Conservation (phyloP, 352 stramenopile genomes). For the Phytophthora rubi region DNA sequence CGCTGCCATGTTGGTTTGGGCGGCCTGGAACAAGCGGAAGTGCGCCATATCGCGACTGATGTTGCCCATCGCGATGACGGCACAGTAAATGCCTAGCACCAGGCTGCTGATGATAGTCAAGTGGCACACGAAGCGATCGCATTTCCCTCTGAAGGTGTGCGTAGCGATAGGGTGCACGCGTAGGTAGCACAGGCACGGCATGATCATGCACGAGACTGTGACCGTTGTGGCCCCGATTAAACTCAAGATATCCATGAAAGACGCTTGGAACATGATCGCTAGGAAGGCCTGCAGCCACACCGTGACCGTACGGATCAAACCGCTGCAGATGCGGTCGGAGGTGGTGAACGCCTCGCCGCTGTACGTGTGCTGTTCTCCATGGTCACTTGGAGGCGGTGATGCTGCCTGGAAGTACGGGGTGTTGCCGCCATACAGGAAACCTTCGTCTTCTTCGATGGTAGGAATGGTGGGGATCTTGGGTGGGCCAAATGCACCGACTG, state of each 20-base stretch:
- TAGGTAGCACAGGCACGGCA: slow-evolving; percentile 81
- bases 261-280: slow-evolving; percentile 72
- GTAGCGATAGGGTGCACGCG: slow-evolving; percentile 64
- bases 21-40: slow-evolving; percentile 54
- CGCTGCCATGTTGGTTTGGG: slow-evolving; percentile 27
- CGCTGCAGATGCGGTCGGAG: slow-evolving; percentile 55
- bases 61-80: slow-evolving; percentile 51
- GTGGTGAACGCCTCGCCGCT: slow-evolving; percentile 40
- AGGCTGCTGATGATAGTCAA: slow-evolving; percentile 60
- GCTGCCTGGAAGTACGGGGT: slow-evolving; percentile 45
- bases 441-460: slow-evolving; percentile 55
- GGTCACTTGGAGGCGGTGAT: slow-evolving; percentile 37
- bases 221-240: slow-evolving; percentile 72
- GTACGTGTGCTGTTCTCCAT: not conserved
- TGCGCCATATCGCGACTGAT: slow-evolving; percentile 59
- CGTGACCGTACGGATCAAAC: slow-evolving; percentile 53
- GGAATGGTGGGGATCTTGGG: slow-evolving; percentile 32
- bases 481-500: slow-evolving; percentile 4
- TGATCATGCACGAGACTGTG: slow-evolving; percentile 78
- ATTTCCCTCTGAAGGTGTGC: slow-evolving; percentile 52
- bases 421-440: slow-evolving; percentile 54
- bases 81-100: slow-evolving; percentile 63
- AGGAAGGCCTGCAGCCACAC: slow-evolving; percentile 59
- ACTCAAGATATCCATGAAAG: slow-evolving; percentile 72
- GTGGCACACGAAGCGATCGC: slow-evolving; percentile 58